Evolutionary conservation across 768 basidiomycete genomes (phyloP), one percentile per base, ranked within the genome.

Genomic region (Chalciporus sphaerocephalus): DNA sequence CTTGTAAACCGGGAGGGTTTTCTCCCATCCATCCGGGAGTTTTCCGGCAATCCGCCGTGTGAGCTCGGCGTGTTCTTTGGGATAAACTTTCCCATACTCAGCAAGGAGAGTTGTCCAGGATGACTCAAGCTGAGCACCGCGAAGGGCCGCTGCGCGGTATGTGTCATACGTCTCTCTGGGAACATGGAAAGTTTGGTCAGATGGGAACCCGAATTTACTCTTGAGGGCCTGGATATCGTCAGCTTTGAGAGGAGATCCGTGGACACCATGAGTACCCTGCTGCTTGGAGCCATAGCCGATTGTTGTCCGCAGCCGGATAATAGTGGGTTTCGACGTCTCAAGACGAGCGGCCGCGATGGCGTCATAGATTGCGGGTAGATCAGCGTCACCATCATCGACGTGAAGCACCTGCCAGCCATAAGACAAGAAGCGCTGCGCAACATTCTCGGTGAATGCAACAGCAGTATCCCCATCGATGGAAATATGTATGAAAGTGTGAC

Each of bases 371-470:
- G 67, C 78, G 46, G 76, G 74, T 47, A 92, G 76, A 65, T 96
- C 91, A 43, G 86, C 90, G 47, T 92, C 85, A 42, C 92, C 92
- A 48, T 92, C 72, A 47, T 84, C 74, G 47, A 93, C 88, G 59
- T 78, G 79, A 50, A 94, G 79, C 46, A 94, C 91, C 52, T 96
- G 87, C 94, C 94, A 97, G 44, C 89, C 92, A 68, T 96, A 96
- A 2, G 94, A 65, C 62, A 83, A 70, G 77, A 93, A 96, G 45
- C 94, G 83, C 62, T 85, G 81, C 56, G 79, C 81, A 44, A 95
- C 92, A 57, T 96, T 81, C 69, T 97, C 94, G 34, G 94, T 97
- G 76, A 97, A 97, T 15, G 94, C 87, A 46, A 85, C 77, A 46
- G 81, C 81, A 53, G 93, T 97, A 69, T 92, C 81, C 52, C 94